Evolutionary conservation across 331 rosid species (phyloP), one percentile per base, ranked within the genome.

Genomic region (Pyrus hybrid): DNA sequence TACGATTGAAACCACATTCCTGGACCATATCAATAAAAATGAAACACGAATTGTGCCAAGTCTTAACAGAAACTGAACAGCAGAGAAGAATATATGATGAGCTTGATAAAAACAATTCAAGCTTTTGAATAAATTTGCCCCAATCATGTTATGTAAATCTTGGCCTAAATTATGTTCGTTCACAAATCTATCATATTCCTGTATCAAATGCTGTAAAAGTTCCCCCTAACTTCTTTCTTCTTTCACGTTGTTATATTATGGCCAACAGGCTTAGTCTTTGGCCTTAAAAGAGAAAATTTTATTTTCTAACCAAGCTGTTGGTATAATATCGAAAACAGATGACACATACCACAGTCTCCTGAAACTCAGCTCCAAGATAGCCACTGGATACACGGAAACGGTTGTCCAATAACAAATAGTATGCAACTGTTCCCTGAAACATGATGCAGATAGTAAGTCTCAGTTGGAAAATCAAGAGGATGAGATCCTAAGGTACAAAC

Each of bases 391-490:
- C 90, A 70, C 93, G 91, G 74, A 87, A 94, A 25, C 90, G 88
- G 28, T 86, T 87, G 82, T 92, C 98, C 91, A 91, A 51, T 75
- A 91, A 70, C 87, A 91, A 84, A 81, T 91, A 90, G 81, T 94
- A 94, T 29, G 99, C 88, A 23, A 94, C 99, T 23, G 99, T 94
- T 78, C 90, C 99, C 99, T 94, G 95, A 78, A 85, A 91, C 75
- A 60, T 63, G 68, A 21, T 47, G 61, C 77, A 72, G 41, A 71
- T 51, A 70, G 57, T 74, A 56, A 84, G 87, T 71, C 30, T 66
- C 63, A 41, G 69, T 69, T 25, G 25, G 37, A 53, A 70, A 80
- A 72, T 20, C 16, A 23, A 43, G 8, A 70, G 70, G 70, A 30
- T 22, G 33, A 73, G 80, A 68, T 79, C 43, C 60, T 63, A 77